A percentile compares a stretch with the other conserved stretches of the same genome.
Evolutionary conservation across 352 stramenopile genomes (phyloP).

Genomic region (Phytophthora lateralis): DNA sequence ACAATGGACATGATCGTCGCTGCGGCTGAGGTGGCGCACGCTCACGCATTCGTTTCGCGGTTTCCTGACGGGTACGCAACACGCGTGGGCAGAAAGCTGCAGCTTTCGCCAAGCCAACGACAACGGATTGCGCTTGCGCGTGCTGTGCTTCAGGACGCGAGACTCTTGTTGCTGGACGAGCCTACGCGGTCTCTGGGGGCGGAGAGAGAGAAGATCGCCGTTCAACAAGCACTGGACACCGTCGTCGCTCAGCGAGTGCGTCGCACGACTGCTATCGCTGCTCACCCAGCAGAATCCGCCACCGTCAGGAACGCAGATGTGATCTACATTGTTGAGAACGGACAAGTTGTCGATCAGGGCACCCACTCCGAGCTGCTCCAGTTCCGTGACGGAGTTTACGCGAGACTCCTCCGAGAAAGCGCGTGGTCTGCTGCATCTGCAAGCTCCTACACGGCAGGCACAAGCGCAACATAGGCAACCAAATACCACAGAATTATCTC

Average conservation of each 20-base stretch:
- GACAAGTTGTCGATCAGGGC: constrained; percentile 48
- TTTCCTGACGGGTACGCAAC: constrained; percentile 94
- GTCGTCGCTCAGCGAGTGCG: constrained; percentile 42
- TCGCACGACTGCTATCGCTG: constrained; percentile 47
- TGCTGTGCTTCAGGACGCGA: constrained; percentile 89
- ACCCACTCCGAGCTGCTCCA: constrained; percentile 36
- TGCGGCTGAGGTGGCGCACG: constrained; percentile 93
- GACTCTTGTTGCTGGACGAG: constrained; percentile 91
- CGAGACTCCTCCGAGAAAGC: constrained; percentile 24
- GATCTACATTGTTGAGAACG: constrained; percentile 39
- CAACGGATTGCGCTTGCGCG: constrained; percentile 93
- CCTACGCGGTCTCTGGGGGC: constrained; percentile 77
- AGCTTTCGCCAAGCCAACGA: constrained; percentile 63
- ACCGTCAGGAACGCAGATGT: constrained; percentile 43
- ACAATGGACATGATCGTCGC: constrained; percentile 75
- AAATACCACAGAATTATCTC: constrained; percentile 1
- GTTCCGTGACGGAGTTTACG: constrained; percentile 23
- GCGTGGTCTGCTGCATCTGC: constrained; percentile 28
- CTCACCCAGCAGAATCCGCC: constrained; percentile 40
- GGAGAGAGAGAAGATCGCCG: constrained; percentile 61
- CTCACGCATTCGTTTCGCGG: constrained; percentile 90
- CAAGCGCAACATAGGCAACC: constrained; percentile 17
- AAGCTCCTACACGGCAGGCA: constrained; percentile 25
- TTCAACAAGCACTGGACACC: constrained; percentile 64
- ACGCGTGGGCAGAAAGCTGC: constrained; percentile 90